Evolutionary conservation across 2,329 filamentous ascomycete species (phyloP).

Genomic region (Colletotrichum melonis): DNA sequence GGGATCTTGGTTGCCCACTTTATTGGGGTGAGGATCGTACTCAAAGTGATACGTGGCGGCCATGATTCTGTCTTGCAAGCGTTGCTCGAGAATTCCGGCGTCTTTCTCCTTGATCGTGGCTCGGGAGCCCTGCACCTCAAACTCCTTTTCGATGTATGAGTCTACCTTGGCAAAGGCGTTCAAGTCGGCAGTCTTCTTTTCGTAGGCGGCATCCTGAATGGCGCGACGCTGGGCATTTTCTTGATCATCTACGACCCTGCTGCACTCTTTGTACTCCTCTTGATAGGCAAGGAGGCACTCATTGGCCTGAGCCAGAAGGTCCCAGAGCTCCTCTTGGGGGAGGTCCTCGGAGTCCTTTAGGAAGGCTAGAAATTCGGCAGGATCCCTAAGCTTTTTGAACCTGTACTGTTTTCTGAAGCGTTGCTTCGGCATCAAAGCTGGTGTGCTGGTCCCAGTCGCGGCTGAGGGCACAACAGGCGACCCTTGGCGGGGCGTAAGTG

Average conservation of each 20-base stretch:
- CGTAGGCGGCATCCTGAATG: conserved; percentile 59
- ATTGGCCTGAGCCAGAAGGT: conserved; percentile 56
- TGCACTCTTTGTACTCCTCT: conserved; percentile 62
- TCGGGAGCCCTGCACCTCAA: conserved; percentile 65
- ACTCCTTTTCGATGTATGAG: conserved; percentile 62
- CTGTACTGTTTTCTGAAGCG: conserved; percentile 45
- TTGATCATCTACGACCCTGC: conserved; percentile 65
- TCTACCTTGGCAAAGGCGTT: conserved; percentile 47
- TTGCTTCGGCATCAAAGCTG: conserved; percentile 46
- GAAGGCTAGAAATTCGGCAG: conserved; percentile 59
- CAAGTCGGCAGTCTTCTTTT: conserved; percentile 56
- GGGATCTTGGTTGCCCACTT: conserved; percentile 70
- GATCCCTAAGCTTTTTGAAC: conserved; percentile 63
- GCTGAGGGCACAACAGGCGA: conserved; percentile 47
- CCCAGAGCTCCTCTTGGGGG: conserved; percentile 57
- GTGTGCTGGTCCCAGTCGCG: conserved; percentile 45
- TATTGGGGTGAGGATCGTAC: conserved; percentile 67
- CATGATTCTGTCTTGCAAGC: conserved; percentile 66
- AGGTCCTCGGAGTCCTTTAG: conserved; percentile 64
- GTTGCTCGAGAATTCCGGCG: conserved; percentile 54
- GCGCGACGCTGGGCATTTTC: conserved; percentile 66
- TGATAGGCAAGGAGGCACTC: conserved; percentile 63
- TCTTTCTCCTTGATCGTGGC: conserved; percentile 51
- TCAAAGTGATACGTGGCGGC: conserved; percentile 71
- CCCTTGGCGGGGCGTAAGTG: conserved; percentile 51